Base-by-base conservation (phyloP, 768 basidiomycete genomes). In the Auriscalpium microsporum region DNA sequence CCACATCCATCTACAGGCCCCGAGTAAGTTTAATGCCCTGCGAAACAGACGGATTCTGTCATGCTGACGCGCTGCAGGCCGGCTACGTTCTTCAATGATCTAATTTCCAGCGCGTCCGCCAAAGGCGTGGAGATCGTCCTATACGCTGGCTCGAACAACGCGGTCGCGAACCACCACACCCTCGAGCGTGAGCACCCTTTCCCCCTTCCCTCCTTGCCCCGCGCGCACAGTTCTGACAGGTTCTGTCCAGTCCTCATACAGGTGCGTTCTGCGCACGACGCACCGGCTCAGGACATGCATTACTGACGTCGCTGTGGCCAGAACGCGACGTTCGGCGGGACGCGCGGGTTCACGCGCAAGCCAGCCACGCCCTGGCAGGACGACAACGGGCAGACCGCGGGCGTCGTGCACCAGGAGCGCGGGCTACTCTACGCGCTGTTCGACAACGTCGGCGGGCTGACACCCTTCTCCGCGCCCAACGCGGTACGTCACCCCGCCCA, bases 281-380 rank as follows among this genome's bases (percentile, higher is more conserved):
- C 10, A 1, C 19, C 11, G 19, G 35, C 17, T 9, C 14, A 14
- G 10, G 11, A 10, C 13, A 36, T 21, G 17, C 34, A 33, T 40
- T 6, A 50, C 34, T 4, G 36, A 34, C 45, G 53, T 17, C 45
- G 28, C 28, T 28, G 28, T 28, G 28, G 7, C 0, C 50, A 87
- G 83, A 90, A 90, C 62, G 87, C 86, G 23, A 87, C 87, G 0
- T 90, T 88, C 59, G 86, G 85, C 23, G 87, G 85, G 7, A 81
- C 83, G 45, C 84, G 81, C 67, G 87, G 87, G 4, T 90, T 90
- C 66, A 81, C 83, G 4, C 73, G 79, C 48, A 74, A 77, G 55
- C 87, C 87, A 0, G 76, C 81, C 2, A 88, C 87, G 0, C 77
- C 81, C 0, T 89, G 86, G 84, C 70, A 68, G 53, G 80, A 82